Conservation (phyloP, 2,329 filamentous ascomycete species). For the Pestalotiopsis sp. region DNA sequence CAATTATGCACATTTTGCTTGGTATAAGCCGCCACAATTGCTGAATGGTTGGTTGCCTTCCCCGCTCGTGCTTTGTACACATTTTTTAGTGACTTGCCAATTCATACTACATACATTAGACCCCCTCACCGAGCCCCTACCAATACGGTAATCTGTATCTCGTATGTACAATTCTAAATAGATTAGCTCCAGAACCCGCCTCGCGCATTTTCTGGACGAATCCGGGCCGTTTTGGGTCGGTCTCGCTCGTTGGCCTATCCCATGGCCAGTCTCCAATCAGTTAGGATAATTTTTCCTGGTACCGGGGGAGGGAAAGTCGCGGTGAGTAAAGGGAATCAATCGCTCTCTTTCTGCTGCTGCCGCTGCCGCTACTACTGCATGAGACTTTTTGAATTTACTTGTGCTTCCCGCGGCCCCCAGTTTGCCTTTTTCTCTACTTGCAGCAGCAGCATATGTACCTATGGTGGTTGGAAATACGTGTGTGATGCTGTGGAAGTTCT, state of each 20-base stretch:
- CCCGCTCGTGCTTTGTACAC: not conserved
- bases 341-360: not conserved
- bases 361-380: not conserved
- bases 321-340: not conserved
- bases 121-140: not conserved
- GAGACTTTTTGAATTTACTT: conserved; percentile 2
- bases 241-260: not conserved
- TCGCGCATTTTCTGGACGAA: not conserved
- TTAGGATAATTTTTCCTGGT: not conserved
- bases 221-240: not conserved
- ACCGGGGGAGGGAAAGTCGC: not conserved
- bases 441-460: not conserved
- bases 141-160: no score
- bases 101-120: not conserved
- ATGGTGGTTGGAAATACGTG: not conserved
- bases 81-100: not conserved
- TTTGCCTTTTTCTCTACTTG: not conserved
- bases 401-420: not conserved
- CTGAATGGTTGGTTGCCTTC: not conserved
- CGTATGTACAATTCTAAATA: not conserved
- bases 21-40: not conserved
- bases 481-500: not conserved
- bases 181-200: not conserved
- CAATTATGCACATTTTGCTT: not conserved
- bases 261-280: not conserved